Conservation (phyloP, 441 rosid species). For the Pelargonium exstipulatum region DNA sequence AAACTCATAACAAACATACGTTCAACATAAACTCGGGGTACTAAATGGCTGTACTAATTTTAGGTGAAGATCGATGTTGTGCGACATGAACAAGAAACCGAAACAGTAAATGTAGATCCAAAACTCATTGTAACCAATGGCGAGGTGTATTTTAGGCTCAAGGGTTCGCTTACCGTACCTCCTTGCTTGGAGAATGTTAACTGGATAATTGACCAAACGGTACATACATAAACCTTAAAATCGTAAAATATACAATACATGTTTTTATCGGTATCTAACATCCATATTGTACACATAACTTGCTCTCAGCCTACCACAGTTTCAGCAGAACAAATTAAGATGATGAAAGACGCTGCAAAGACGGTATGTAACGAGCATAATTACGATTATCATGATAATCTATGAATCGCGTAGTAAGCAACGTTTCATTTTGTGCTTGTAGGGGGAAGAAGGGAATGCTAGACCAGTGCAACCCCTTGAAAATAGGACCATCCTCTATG, state of each 20-base stretch:
- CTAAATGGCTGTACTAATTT: too few species aligned
- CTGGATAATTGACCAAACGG: background rate
- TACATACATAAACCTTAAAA: background rate
- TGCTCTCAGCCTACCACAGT: background rate
- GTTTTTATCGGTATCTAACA: too few species aligned
- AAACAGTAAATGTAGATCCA: background rate
- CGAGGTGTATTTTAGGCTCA: background rate
- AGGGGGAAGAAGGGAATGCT: background rate
- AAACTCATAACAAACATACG: too few species aligned
- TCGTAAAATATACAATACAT: background rate
- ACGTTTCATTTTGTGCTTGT: background rate
- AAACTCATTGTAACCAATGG: background rate
- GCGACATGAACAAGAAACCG: background rate
- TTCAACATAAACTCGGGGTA: too few species aligned
- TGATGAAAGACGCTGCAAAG: background rate
- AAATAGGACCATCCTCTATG: background rate
- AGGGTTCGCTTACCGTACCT: background rate
- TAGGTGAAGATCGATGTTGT: background rate
- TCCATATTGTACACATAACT: too few species aligned
- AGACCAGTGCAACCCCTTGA: background rate
- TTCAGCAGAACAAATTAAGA: background rate
- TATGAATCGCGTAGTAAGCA: too few species aligned
- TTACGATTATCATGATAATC: too few species aligned
- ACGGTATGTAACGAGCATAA: background rate
- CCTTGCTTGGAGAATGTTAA: background rate